Base-by-base conservation (phyloP, 31 red algal species). In the Porphyra umbilicalis region DNA sequence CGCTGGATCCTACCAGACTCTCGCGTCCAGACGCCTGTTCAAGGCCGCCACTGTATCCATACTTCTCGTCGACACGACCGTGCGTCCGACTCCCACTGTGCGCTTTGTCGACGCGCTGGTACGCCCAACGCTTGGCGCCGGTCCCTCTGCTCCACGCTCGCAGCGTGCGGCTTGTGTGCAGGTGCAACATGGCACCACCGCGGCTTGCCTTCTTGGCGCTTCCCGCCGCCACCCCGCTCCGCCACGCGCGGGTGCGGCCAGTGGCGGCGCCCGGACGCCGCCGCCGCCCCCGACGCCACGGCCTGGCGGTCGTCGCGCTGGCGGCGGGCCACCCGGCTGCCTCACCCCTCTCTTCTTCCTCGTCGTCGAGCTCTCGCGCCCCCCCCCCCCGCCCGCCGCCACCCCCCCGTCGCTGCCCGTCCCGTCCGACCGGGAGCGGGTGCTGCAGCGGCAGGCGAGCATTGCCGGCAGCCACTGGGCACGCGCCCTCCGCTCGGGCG, bases 401-500 rank as follows among this genome's bases (percentile, higher is more conserved):
- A 4, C 16, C 57, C 25, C 14, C 20, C 57, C 57, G 11, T 71
- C 57, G 57, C 57, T 29, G 57, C 57, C 57, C 57, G 13, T 4
- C 57, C 57, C 30, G 25, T 7, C 57, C 57, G 57, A 71, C 57
- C 57, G 57, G 6, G 57, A 71, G 57, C 57, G 57, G 20, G 57
- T 71, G 57, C 85, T 87, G 15, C 34, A 74, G 79, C 38, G 76
- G 18, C 77, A 87, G 37, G 80, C 68, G 0, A 33, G 76, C 25
- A 75, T 87, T 36, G 71, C 81, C 0, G 35, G 39, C 14, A n/a
- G 33, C 15, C 38, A 82, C 57, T 87, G 85, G 85, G 32, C 38
- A 6, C 35, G 85, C 13, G 34, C 75, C 81, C 34, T 87, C 35
- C 78, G 76, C 33, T 14, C 85, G 20, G 85, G 85, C 0, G 76